A percentile compares a stretch with the other conserved stretches of the same genome.
Conservation (phyloP, 192 early-diverging fungal genomes). For the Chytriomyces sp. region DNA sequence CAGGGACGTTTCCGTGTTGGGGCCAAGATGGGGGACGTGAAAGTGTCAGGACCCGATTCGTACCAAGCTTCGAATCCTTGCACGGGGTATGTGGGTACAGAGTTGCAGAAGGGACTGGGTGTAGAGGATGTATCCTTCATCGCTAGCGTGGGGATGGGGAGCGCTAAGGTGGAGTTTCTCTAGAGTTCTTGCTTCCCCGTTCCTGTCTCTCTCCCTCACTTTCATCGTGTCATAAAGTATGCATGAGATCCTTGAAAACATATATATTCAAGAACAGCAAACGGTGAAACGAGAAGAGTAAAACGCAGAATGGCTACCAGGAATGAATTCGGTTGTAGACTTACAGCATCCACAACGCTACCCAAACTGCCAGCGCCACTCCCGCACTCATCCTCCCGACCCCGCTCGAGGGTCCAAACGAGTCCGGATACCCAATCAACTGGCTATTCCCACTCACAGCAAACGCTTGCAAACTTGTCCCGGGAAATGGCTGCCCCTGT, state of each 20-base stretch:
- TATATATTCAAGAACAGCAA: no score
- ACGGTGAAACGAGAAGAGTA: no score
- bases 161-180: not conserved
- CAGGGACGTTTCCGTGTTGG: not conserved
- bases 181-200: no score
- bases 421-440: not conserved
- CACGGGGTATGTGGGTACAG: not conserved
- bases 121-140: not conserved
- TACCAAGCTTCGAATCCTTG: not conserved
- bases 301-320: no score
- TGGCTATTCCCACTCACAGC: slow-evolving; percentile 15
- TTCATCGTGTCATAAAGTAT: no score
- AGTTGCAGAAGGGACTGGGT: not conserved
- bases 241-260: no score
- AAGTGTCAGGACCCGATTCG: not conserved
- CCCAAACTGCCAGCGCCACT: no score
- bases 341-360: no score
- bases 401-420: not conserved
- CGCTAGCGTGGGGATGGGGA: not conserved
- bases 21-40: not conserved
- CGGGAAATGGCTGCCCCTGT: slow-evolving; percentile 9
- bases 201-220: no score
- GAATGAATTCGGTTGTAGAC: no score
- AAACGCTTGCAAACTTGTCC: not conserved
- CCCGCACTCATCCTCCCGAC: not conserved